Evolutionary conservation across 1,284 basidiomycete species (phyloP).

Genomic region (Phylloporus sp.): DNA sequence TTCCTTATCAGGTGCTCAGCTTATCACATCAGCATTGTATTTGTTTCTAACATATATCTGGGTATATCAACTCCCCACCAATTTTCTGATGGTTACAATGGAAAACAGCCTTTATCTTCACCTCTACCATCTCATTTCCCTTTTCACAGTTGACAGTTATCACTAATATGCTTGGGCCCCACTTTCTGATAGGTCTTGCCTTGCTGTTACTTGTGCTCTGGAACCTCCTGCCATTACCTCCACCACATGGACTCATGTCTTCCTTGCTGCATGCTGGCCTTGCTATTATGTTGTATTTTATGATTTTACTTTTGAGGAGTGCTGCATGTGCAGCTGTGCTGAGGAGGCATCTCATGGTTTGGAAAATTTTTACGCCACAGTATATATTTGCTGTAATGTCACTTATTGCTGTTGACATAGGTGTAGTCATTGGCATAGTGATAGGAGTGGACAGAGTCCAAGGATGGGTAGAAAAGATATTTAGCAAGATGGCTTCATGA

Average conservation of each 20-base stretch:
- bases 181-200: slow-evolving; percentile 71
- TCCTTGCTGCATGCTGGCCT: slow-evolving; percentile 62
- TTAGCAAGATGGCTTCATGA: slow-evolving; percentile 23
- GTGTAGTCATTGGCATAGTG: slow-evolving; percentile 58
- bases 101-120: slow-evolving; percentile 90
- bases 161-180: slow-evolving; percentile 83
- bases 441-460: slow-evolving; percentile 41
- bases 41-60: no score
- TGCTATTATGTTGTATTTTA: slow-evolving; percentile 72
- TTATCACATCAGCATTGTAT: no score
- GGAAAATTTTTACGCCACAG: slow-evolving; percentile 97
- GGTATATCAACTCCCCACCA: no score
- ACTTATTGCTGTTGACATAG: slow-evolving; percentile 64
- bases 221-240: slow-evolving; percentile 77
- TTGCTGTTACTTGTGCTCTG: slow-evolving; percentile 83
- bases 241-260: slow-evolving; percentile 30
- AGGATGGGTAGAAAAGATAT: slow-evolving; percentile 33
- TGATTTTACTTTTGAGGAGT: slow-evolving; percentile 71
- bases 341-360: slow-evolving; percentile 95
- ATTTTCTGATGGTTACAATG: slow-evolving; percentile 75
- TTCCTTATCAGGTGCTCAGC: no score
- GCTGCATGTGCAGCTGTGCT: slow-evolving; percentile 81
- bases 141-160: slow-evolving; percentile 82
- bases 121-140: slow-evolving; percentile 73
- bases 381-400: slow-evolving; percentile 81